phyloP scores from a whole-genome alignment of 2,329 filamentous ascomycete species.

The Teratosphaeria viscida region DNA sequence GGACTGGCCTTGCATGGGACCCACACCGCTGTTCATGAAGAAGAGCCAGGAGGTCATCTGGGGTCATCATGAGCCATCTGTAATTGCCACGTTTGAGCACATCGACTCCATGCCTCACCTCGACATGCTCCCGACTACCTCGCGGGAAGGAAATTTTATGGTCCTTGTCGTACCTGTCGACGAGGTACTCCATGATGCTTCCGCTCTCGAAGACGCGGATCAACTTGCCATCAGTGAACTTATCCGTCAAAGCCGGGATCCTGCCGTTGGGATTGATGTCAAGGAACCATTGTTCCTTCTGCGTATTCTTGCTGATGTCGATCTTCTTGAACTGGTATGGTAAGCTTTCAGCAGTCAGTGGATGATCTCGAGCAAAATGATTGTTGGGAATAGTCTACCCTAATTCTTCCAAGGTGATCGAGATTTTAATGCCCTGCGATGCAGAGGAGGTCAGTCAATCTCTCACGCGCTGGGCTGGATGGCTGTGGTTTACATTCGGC shows the following conservation, averaged over 20 bases:
- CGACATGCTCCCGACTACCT: constrained; percentile 64
- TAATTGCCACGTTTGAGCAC: not conserved
- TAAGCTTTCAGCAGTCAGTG: constrained; percentile 30
- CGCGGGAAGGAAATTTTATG: constrained; percentile 72
- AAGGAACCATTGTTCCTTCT: constrained; percentile 80
- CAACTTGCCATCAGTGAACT: constrained; percentile 57
- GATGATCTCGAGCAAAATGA: not conserved
- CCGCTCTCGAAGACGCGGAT: constrained; percentile 77
- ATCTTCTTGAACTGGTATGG: constrained; percentile 68
- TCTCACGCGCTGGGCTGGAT: not conserved
- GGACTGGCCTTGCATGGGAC: constrained; percentile 44
- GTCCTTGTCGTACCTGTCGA: constrained; percentile 67
- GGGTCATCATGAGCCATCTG: not conserved
- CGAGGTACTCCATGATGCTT: constrained; percentile 26
- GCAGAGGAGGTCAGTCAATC: constrained; percentile 66
- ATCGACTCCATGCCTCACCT: constrained; percentile 7
- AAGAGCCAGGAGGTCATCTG: constrained; percentile 65
- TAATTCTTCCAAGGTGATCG: constrained; percentile 77
- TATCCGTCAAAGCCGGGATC: constrained; percentile 80
- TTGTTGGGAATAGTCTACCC: constrained; percentile 29
- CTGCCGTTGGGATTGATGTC: constrained; percentile 89
- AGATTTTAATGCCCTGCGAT: constrained; percentile 67
- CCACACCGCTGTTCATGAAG: constrained; percentile 59
- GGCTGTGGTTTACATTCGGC: constrained; percentile 51
- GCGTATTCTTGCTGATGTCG: constrained; percentile 62